These are phyloP conservation scores for Daldinia grandis DNA, from an alignment of 495 filamentous ascomycete species.

Conservation along the genomic window DNA sequence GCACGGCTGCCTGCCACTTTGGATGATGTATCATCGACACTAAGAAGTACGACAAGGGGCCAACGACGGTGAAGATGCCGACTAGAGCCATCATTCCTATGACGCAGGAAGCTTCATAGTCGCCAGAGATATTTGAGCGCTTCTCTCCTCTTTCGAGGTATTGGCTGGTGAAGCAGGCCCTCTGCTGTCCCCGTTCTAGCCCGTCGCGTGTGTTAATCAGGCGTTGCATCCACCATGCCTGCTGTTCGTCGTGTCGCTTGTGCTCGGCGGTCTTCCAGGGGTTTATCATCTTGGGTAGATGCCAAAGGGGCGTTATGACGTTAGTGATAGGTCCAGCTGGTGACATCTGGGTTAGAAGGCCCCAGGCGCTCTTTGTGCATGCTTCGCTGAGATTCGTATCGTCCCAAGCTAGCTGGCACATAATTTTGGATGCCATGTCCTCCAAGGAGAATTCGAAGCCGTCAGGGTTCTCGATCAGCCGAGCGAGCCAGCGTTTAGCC, in stretches of 20 bases:
- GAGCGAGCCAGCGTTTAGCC: slow-evolving; percentile 51
- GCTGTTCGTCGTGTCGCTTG: slow-evolving; percentile 53
- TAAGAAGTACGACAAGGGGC: slow-evolving; percentile 53
- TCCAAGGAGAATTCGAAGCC: slow-evolving; percentile 50
- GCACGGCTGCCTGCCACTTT: slow-evolving; percentile 52
- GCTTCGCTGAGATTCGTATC: slow-evolving; percentile 48
- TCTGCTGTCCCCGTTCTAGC: slow-evolving; percentile 40
- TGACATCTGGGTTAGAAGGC: slow-evolving; percentile 54
- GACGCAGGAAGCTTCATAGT: slow-evolving; percentile 52
- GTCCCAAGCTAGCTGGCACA: slow-evolving; percentile 55
- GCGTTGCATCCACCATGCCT: slow-evolving; percentile 52
- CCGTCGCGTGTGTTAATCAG: slow-evolving; percentile 36
- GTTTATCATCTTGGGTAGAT: slow-evolving; percentile 49
- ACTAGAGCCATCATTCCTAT: slow-evolving; percentile 55
- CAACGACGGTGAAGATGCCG: slow-evolving; percentile 56
- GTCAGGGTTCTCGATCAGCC: slow-evolving; percentile 50
- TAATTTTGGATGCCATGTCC: slow-evolving; percentile 54
- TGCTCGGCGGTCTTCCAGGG: slow-evolving; percentile 54
- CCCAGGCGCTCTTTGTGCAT: slow-evolving; percentile 50
- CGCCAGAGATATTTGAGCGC: slow-evolving; percentile 49
- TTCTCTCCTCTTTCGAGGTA: slow-evolving; percentile 49
- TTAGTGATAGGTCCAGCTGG: slow-evolving; percentile 57
- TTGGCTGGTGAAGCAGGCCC: slow-evolving; percentile 50
- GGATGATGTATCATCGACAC: slow-evolving; percentile 54
- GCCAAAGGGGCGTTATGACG: slow-evolving; percentile 53